These are phyloP conservation scores for Solanum aculeatissimum DNA, from an alignment of 305 asterid species.

Conservation along the genomic window DNA sequence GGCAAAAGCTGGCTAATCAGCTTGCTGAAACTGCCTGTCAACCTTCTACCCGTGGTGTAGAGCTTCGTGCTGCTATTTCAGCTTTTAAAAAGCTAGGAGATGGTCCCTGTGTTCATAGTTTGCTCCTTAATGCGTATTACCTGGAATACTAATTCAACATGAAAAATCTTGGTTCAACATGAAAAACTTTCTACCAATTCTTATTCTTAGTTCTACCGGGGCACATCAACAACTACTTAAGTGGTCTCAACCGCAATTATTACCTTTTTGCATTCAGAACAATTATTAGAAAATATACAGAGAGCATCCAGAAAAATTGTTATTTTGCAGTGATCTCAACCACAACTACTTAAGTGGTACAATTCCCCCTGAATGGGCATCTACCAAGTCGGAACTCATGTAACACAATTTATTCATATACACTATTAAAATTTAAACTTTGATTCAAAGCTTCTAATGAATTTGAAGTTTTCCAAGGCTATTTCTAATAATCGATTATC, in stretches of 20 bases:
- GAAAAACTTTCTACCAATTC: too few relatives aligned
- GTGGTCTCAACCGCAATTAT: too few relatives aligned
- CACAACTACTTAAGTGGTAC: constrained; percentile 50
- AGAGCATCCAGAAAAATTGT: too few relatives aligned
- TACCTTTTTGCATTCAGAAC: too few relatives aligned
- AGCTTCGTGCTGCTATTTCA: constrained; percentile 89
- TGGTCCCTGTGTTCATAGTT: constrained; percentile 90
- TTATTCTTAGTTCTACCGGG: too few relatives aligned
- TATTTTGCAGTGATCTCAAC: constrained; percentile 29
- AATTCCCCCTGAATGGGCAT: constrained; percentile 53
- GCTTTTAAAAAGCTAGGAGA: constrained; percentile 96
- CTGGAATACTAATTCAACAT: constrained; percentile 89
- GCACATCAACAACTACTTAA: too few relatives aligned
- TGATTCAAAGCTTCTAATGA: not conserved
- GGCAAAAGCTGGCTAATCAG: constrained; percentile 89
- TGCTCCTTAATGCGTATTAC: constrained; percentile 87
- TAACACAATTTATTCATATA: constrained; percentile 8
- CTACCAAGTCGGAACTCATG: constrained; percentile 22
- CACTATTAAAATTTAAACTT: not conserved
- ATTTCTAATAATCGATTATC: constrained; percentile 37
- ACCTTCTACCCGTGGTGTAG: constrained; percentile 89
- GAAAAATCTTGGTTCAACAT: constrained; percentile 91
- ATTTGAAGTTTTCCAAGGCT: constrained; percentile 12
- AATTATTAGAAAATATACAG: too few relatives aligned
- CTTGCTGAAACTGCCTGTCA: constrained; percentile 96